Evolutionary conservation across 2,329 filamentous ascomycete species (phyloP).

Genomic region (Ophiostoma himal-ulmi): DNA sequence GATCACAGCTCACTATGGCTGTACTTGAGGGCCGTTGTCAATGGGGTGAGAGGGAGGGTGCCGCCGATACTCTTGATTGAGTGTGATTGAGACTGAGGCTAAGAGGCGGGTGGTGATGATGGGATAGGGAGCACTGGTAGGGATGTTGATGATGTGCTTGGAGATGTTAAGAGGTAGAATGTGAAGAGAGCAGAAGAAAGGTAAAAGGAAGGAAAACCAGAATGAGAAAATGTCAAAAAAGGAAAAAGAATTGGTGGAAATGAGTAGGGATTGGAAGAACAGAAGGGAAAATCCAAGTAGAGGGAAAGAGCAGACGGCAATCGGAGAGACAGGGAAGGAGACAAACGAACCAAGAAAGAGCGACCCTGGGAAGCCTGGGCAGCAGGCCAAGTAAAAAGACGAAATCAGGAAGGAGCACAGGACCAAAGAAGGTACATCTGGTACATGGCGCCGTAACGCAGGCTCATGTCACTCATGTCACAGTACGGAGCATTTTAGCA

Average conservation of each 20-base stretch:
- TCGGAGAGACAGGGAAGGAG: neutral
- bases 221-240: neutral
- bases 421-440: neutral
- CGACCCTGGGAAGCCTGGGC: neutral
- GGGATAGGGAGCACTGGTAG: neutral
- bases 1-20: neutral
- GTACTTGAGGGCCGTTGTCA: neutral
- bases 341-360: constrained; percentile 6
- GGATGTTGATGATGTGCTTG: neutral
- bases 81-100: neutral
- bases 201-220: neutral
- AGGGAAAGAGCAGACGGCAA: constrained; percentile 10
- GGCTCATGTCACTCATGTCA: neutral
- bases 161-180: neutral
- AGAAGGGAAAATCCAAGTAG: neutral
- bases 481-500: neutral
- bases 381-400: neutral
- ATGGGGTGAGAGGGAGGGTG: neutral
- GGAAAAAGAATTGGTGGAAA: neutral
- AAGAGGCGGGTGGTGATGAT: neutral
- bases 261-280: neutral
- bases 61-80: constrained; percentile 2
- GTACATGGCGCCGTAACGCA: constrained; percentile 3
- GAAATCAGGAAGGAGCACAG: neutral
- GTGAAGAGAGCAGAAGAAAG: neutral